These are phyloP conservation scores for Naganishia friedmannii DNA, from an alignment of 768 basidiomycete genomes.

Conservation along the genomic window DNA sequence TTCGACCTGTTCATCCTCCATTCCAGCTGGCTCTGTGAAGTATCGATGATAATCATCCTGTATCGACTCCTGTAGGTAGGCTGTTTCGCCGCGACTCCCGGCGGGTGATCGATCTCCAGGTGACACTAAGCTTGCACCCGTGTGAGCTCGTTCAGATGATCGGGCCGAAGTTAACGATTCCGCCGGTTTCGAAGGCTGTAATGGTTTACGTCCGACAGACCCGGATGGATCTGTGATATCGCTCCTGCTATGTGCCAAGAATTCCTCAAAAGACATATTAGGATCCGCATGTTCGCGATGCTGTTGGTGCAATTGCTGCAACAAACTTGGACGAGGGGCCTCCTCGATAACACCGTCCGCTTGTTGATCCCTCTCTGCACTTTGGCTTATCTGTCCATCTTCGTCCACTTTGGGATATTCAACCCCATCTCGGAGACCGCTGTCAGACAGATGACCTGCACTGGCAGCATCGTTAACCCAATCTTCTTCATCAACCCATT, in stretches of 20 bases:
- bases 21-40: conserved; percentile 42
- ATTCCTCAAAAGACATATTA: conserved; percentile 21
- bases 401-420: not conserved
- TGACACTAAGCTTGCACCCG: too few relatives aligned
- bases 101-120: too few relatives aligned
- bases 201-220: not conserved
- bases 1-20: conserved; percentile 39
- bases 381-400: not conserved
- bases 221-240: not conserved
- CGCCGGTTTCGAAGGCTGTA: not conserved
- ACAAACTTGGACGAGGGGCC: conserved; percentile 10
- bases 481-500: conserved; percentile 21
- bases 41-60: conserved; percentile 37
- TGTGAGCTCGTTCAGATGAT: too few relatives aligned
- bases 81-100: conserved; percentile 10
- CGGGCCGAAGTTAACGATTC: not conserved
- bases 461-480: conserved; percentile 2
- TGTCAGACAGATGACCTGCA: not conserved
- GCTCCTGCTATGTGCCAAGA: not conserved
- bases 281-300: conserved; percentile 16
- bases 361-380: too few relatives aligned
- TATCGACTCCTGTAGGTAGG: conserved; percentile 47
- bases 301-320: conserved; percentile 10
- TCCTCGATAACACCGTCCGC: not conserved
- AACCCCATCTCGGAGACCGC: too few relatives aligned